phyloP scores from a whole-genome alignment of 352 stramenopile species.

The Globisporangium acanthophoron region DNA sequence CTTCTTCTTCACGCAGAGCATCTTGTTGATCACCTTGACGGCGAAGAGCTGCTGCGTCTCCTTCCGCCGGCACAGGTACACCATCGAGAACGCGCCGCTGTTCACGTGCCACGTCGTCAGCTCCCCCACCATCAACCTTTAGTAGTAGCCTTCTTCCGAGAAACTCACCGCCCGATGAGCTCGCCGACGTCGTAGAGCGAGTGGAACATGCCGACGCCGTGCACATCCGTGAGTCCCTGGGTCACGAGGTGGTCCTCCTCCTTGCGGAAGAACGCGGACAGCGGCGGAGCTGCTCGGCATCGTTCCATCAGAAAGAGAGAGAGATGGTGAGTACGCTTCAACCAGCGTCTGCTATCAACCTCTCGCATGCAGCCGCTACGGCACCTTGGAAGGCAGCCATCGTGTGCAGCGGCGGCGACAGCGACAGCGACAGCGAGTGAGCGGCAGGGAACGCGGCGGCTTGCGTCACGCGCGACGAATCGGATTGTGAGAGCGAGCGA shows the following conservation, averaged over 20 bases:
- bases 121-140: not conserved
- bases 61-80: conserved; percentile 81
- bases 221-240: conserved; percentile 76
- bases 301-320: not conserved
- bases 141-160: not conserved
- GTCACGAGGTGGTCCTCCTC: conserved; percentile 82
- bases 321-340: too few relatives aligned
- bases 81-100: conserved; percentile 75
- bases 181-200: conserved; percentile 86
- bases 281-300: conserved; percentile 44
- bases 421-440: too few relatives aligned
- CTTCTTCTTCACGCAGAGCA: conserved; percentile 83
- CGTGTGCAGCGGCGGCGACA: not conserved
- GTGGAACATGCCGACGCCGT: conserved; percentile 83
- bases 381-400: conserved; percentile 62
- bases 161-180: conserved; percentile 55
- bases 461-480: conserved; percentile 2
- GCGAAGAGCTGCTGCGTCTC: conserved; percentile 77
- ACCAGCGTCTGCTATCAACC: not conserved
- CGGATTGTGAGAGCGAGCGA: conserved; percentile 1
- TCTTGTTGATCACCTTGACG: conserved; percentile 88
- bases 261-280: conserved; percentile 87
- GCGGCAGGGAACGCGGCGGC: too few relatives aligned
- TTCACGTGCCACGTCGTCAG: conserved; percentile 1
- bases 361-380: not conserved